Percentiles rank a stretch among this genome's conserved stretches.
These are phyloP conservation scores for Globisporangium sylvaticum DNA, from an alignment of 352 stramenopile species.

Conservation along the genomic window DNA sequence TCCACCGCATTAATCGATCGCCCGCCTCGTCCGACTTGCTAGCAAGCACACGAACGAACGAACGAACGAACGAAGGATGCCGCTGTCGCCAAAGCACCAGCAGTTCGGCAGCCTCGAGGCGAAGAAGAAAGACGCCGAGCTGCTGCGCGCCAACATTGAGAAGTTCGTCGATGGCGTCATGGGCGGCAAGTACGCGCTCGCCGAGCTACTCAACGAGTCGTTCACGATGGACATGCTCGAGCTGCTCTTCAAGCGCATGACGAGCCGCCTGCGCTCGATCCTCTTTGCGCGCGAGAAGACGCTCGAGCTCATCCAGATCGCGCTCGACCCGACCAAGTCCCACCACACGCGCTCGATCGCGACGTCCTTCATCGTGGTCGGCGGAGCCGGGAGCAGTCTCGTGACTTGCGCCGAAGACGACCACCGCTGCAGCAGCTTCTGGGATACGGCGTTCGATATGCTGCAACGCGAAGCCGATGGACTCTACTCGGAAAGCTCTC, in stretches of 20 bases:
- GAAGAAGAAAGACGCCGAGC: slow-evolving; percentile 48
- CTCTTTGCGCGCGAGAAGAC: slow-evolving; percentile 69
- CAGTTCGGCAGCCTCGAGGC: slow-evolving; percentile 29
- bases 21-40: not conserved
- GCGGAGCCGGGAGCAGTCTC: slow-evolving; percentile 52
- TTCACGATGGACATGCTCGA: slow-evolving; percentile 85
- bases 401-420: slow-evolving; percentile 39
- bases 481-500: slow-evolving; percentile 33
- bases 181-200: slow-evolving; percentile 53
- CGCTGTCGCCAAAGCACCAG: slow-evolving; percentile 27
- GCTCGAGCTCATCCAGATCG: slow-evolving; percentile 66
- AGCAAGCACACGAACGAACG: too few relatives aligned
- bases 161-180: slow-evolving; percentile 82
- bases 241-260: slow-evolving; percentile 86
- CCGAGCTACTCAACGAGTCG: slow-evolving; percentile 71
- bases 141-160: slow-evolving; percentile 70
- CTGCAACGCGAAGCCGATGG: slow-evolving; percentile 58
- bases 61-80: too few relatives aligned
- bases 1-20: not conserved
- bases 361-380: slow-evolving; percentile 76
- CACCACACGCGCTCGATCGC: slow-evolving; percentile 67
- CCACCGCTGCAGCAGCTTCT: slow-evolving; percentile 61
- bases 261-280: slow-evolving; percentile 62
- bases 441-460: slow-evolving; percentile 64
- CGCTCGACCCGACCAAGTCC: slow-evolving; percentile 46